A percentile compares a stretch with the other conserved stretches of the same genome.
phyloP scores from a whole-genome alignment of 2,329 filamentous ascomycete species.

The Thielaviopsis musarum region DNA sequence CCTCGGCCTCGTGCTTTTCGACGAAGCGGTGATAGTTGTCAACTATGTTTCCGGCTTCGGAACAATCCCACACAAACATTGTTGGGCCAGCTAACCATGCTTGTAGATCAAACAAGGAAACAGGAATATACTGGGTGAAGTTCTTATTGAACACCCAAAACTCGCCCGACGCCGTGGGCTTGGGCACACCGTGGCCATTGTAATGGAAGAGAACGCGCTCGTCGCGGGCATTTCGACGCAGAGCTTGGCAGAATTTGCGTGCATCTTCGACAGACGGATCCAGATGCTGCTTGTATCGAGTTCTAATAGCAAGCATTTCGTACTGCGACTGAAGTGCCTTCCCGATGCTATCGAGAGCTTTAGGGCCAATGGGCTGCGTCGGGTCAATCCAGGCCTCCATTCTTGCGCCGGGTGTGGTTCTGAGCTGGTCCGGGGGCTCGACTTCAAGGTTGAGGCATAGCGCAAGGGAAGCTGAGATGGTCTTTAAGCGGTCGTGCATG shows the following conservation, averaged over 20 bases:
- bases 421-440: conserved; percentile 90
- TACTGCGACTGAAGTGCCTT: conserved; percentile 95
- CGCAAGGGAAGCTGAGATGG: conserved; percentile 83
- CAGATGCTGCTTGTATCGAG: conserved; percentile 92
- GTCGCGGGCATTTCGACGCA: conserved; percentile 84
- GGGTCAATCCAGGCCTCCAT: conserved; percentile 96
- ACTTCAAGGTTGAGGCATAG: conserved; percentile 96
- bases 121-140: conserved; percentile 96
- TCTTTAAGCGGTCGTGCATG: conserved; percentile 92
- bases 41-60: conserved; percentile 88
- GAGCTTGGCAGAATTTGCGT: conserved; percentile 83
- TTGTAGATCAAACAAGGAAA: conserved; percentile 87
- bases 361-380: conserved; percentile 59
- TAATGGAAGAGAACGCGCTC: conserved; percentile 96
- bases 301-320: conserved; percentile 83
- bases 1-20: conserved; percentile 85
- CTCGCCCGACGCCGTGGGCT: conserved; percentile 87
- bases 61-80: conserved; percentile 95
- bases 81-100: conserved; percentile 91
- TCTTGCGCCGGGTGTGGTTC: conserved; percentile 83
- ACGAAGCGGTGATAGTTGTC: conserved; percentile 89
- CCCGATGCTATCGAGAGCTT: conserved; percentile 84
- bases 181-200: conserved; percentile 92
- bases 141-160: conserved; percentile 99
- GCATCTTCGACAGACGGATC: conserved; percentile 96